Evolutionary conservation across 495 filamentous ascomycete species (phyloP), one percentile per base, ranked within the genome.

Genomic region (Neurospora discreta): DNA sequence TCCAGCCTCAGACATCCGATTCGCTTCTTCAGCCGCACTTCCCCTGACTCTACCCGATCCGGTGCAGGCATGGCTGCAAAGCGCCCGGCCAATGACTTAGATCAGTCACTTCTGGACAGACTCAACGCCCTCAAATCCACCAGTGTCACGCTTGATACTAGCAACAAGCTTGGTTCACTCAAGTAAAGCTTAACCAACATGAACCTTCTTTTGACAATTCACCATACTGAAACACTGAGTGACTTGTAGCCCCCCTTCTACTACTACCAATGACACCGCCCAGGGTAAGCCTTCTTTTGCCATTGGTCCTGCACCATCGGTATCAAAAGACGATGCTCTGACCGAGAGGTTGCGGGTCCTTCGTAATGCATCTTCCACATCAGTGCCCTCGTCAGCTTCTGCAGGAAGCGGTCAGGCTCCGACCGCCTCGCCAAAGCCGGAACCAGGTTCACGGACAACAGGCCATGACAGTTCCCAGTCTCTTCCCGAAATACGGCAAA

Each of bases 71-170:
- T 71, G 33, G 36, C 70, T 20, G 33, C 42, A 18, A 67, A 60
- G 11, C 36, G n/a, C 6, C 39, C 30, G 10, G 7, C 44, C 30
- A 44, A 38, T 71, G 58, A 67, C 70, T 67, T 46, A 11, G 95
- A 98, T 82, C 87, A 90, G 80, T 93, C 93, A 0, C 93, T 99
- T 75, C 89, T 95, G 41, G 91, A 94, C 72, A 87, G 93, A 77
- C 83, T 98, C 69, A 97, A 96, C 77, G 90, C 91, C 68, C 87
- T 99, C 70, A 83, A 84, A 69, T 74, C 81, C 13, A 79, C 77
- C 69, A 76, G 74, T 40, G 78, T 84, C 44, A 78, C 74, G 6
- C 76, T 84, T 26, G 78, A 79, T 65, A 9, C 52, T 33, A 9
- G 46, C 23, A 58, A 13, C 20, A 23, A 13, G 20, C 46, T 58